phyloP scores from a whole-genome alignment of 768 basidiomycete species.

The Mycena sanguinolenta region DNA sequence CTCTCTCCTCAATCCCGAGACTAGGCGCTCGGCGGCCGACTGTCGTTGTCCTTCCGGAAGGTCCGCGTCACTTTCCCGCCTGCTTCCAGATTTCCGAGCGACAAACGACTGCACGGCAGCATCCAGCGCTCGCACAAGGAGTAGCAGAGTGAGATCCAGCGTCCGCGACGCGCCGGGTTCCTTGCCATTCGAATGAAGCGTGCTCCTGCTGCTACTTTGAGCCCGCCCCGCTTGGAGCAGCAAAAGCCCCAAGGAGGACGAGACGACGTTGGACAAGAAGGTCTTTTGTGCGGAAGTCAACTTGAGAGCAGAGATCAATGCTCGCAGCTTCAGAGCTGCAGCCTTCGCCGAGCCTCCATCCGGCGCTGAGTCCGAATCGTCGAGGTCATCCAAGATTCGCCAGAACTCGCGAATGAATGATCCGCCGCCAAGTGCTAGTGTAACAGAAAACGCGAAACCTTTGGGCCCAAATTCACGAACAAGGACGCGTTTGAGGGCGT shows the following conservation, averaged over 20 bases:
- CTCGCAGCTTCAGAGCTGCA: constrained; percentile 16
- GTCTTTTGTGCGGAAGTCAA: constrained; percentile 61
- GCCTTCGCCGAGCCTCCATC: not conserved
- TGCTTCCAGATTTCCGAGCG: constrained; percentile 44
- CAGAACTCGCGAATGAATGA: constrained; percentile 64
- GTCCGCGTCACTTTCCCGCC: constrained; percentile 32
- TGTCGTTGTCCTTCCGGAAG: constrained; percentile 4
- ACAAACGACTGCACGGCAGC: constrained; percentile 67
- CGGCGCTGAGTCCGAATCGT: not conserved
- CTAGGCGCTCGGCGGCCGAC: constrained; percentile 18
- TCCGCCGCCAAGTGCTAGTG: constrained; percentile 75
- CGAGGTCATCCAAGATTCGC: constrained; percentile 42
- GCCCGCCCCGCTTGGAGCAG: constrained; percentile 68
- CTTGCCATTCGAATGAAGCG: constrained; percentile 25
- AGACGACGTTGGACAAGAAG: constrained; percentile 69
- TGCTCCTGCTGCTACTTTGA: not conserved
- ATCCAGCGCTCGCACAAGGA: constrained; percentile 80
- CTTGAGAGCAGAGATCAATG: constrained; percentile 39
- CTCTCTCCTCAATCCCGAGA: constrained; percentile 39
- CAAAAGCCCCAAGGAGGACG: constrained; percentile 68
- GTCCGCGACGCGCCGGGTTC: constrained; percentile 61
- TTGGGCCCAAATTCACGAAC: constrained; percentile 69
- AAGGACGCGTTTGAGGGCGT: constrained; percentile 55
- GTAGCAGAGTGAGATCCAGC: constrained; percentile 75
- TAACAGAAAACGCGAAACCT: constrained; percentile 80